Percentiles rank a stretch among this genome's conserved stretches.
These are phyloP conservation scores for Aspergillus novoparasiticus DNA, from an alignment of 2,329 filamentous ascomycete species.

Conservation along the genomic window DNA sequence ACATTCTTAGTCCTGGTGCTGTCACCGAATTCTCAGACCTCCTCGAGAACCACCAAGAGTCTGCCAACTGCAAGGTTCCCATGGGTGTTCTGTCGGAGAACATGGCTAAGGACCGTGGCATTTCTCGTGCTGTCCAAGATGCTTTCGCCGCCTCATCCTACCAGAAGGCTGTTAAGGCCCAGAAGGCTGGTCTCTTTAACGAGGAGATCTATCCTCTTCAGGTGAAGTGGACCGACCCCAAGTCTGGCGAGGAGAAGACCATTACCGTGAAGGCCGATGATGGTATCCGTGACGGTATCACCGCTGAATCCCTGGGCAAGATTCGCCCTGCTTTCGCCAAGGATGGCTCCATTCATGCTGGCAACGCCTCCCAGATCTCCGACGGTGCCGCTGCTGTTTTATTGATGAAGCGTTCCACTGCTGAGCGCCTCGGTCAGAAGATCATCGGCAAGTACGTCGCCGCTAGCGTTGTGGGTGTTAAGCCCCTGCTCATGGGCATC, in stretches of 20 bases:
- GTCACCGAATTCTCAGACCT: constrained; percentile 92
- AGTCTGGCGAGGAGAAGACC: constrained; percentile 81
- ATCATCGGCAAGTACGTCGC: constrained; percentile 92
- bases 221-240: constrained; percentile 86
- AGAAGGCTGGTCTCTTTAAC: constrained; percentile 86
- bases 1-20: constrained; percentile 65
- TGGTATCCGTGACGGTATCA: constrained; percentile 82
- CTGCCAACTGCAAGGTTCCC: constrained; percentile 94
- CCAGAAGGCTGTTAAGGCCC: constrained; percentile 83
- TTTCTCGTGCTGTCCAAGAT: constrained; percentile 76
- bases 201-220: constrained; percentile 87
- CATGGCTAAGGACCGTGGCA: constrained; percentile 84
- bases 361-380: constrained; percentile 93
- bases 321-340: constrained; percentile 89
- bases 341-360: constrained; percentile 91
- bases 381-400: constrained; percentile 94
- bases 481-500: constrained; percentile 92
- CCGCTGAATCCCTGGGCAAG: constrained; percentile 84
- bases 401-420: constrained; percentile 91
- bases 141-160: constrained; percentile 93
- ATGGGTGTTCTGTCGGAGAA: constrained; percentile 94
- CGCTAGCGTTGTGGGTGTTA: constrained; percentile 82
- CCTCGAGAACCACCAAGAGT: constrained; percentile 76
- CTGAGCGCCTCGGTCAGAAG: constrained; percentile 81
- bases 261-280: constrained; percentile 86